These are phyloP conservation scores for Sordariomycetes sp. DNA, from an alignment of 2,329 filamentous ascomycete genomes.

Conservation along the genomic window DNA sequence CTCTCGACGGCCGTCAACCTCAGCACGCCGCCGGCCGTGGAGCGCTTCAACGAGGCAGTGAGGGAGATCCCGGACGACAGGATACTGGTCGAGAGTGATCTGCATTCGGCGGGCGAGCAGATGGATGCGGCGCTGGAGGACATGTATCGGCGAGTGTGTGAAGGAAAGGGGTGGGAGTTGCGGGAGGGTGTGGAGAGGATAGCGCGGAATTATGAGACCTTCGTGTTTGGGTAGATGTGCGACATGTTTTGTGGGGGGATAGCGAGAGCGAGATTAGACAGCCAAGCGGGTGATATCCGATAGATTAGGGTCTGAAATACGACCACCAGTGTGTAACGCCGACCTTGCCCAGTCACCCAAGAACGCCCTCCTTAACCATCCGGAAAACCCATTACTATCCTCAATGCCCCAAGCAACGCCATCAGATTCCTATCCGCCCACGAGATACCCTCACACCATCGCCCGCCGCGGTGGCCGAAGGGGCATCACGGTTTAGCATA, in stretches of 20 bases:
- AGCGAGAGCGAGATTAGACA: background rate
- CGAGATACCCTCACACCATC: background rate
- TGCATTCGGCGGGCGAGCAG: conserved; percentile 67
- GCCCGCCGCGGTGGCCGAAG: background rate
- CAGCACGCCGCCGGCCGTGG: conserved; percentile 21
- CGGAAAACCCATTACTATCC: background rate
- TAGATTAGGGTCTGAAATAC: conserved; percentile 7
- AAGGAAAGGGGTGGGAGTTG: conserved; percentile 66
- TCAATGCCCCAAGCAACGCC: background rate
- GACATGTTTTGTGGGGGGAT: background rate
- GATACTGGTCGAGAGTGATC: conserved; percentile 80
- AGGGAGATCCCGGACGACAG: conserved; percentile 64
- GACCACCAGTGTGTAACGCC: background rate
- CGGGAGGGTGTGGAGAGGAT: conserved; percentile 59
- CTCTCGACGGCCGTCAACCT: conserved; percentile 82
- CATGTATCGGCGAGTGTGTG: conserved; percentile 65
- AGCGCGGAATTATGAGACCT: conserved; percentile 65
- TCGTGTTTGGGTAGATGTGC: conserved; percentile 52
- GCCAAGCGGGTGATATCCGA: background rate
- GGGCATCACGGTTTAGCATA: conserved; percentile 1
- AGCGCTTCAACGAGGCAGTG: conserved; percentile 53
- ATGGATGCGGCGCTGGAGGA: conserved; percentile 75
- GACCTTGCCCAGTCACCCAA: background rate
- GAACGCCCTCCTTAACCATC: background rate
- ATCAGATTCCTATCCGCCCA: background rate